phyloP scores from a whole-genome alignment of 73 alveolate genomes.

The Paramecium caudatum region DNA sequence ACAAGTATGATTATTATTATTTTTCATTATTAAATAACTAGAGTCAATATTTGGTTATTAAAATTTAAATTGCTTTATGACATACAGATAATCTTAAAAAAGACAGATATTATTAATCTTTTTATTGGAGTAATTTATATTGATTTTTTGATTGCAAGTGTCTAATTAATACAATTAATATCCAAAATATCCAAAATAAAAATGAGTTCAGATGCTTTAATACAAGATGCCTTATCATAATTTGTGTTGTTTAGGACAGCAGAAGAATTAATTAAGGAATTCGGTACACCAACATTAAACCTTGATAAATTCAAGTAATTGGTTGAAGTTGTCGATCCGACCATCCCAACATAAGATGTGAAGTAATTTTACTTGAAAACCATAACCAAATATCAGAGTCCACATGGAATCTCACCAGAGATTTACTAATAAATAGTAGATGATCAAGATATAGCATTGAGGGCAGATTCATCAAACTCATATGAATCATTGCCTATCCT shows the following conservation, averaged over 20 bases:
- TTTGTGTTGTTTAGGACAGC: not conserved
- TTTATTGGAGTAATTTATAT: too few relatives aligned
- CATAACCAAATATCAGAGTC: conserved; percentile 13
- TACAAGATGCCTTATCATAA: conserved; percentile 29
- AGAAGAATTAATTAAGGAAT: not conserved
- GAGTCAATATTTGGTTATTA: too few relatives aligned
- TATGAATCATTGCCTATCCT: conserved; percentile 8
- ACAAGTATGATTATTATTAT: too few relatives aligned
- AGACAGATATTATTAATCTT: too few relatives aligned
- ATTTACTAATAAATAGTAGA: not conserved
- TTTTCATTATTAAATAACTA: too few relatives aligned
- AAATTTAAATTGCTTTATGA: too few relatives aligned
- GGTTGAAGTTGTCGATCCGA: not conserved
- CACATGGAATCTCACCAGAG: conserved; percentile 4
- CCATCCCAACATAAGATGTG: not conserved
- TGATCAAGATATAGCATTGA: conserved; percentile 14
- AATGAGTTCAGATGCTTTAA: conserved; percentile 4
- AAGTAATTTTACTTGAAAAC: not conserved
- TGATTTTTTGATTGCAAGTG: too few relatives aligned
- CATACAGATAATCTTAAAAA: too few relatives aligned
- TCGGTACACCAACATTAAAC: not conserved
- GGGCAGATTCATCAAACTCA: conserved; percentile 18
- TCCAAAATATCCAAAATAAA: conserved; percentile 4
- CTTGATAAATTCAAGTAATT: not conserved
- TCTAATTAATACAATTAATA: not conserved